Evolutionary conservation across 2,329 filamentous ascomycete genomes (phyloP), one percentile per base, ranked within the genome.

Genomic region (Fusarium napiforme): DNA sequence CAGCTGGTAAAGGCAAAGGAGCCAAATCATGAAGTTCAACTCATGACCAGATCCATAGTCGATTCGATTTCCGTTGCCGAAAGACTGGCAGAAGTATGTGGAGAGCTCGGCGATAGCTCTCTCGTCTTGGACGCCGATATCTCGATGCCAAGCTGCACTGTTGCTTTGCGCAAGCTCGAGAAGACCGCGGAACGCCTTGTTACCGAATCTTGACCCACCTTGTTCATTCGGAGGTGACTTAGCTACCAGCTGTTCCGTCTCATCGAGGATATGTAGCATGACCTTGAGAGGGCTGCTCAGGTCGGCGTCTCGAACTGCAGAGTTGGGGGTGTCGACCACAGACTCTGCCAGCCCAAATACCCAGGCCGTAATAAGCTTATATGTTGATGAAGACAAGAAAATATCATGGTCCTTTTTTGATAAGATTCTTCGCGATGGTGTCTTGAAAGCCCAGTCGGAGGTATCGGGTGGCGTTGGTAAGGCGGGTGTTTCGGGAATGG

Each of bases 1-100:
- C 21, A 98, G 87, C 79, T 96, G 93, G 81, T 96, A 94, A 1
- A 99, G 90, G 79, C 94, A 97, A n/a, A 99, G 89, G 40, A 98
- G 88, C 95, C 96, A 99, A 80, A 97, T 92, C 82, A 96, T 87
- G 83, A 99, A 98, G 85, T 99, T 98, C 71, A 99, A 89, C 84
- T 99, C 96, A 82, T 99, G 96, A 5, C 96, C 96, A 1, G 95
- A 98, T 57, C 96, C 96, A 81, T 99, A 99, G 84, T 99, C 96
- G 78, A 99, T 96, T 45, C 96, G 90, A 58, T 89, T 89, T 49
- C 92, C 89, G 80, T 97, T 97, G 50, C 96, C 96, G 74, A 98
- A 95, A 0, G 93, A 92, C 78, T 97, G 89, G 72, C 89, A 84
- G 39, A 99, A 87, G 82, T 99, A 99, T 36, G 91, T 90, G 2